Percentiles rank a stretch among this genome's conserved stretches.
Evolutionary conservation across 306 rosid genomes (phyloP).

Genomic region (Cucurbita argyrosperma): DNA sequence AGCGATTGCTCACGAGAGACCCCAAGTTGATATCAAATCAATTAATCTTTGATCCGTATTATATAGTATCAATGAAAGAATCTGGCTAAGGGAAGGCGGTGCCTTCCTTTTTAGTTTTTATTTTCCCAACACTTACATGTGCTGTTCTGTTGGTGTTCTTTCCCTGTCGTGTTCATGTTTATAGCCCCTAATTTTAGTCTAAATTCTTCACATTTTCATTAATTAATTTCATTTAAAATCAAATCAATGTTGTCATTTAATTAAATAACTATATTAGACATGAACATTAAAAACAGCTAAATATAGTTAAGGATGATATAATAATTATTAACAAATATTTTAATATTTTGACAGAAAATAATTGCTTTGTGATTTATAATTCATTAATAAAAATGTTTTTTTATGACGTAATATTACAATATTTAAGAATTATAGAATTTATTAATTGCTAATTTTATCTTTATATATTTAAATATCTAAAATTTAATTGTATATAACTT

Average conservation of each 20-base stretch:
- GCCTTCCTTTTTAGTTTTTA: background rate
- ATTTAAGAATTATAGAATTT: no score
- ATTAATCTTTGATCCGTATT: background rate
- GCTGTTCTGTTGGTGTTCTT: background rate
- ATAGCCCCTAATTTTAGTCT: background rate
- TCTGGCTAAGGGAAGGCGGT: background rate
- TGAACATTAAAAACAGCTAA: background rate
- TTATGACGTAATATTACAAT: no score
- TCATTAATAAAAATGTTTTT: background rate
- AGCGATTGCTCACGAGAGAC: background rate
- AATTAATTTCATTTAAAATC: no score
- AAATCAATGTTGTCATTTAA: no score
- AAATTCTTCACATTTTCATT: background rate
- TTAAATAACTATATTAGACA: no score
- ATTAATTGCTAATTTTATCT: no score
- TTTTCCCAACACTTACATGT: background rate
- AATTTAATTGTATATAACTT: background rate
- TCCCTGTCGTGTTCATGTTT: background rate
- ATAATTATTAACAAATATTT: background rate
- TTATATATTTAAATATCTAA: no score
- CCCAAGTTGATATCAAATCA: background rate
- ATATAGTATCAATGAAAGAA: background rate
- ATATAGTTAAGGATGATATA: background rate
- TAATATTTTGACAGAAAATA: background rate
- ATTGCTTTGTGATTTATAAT: background rate